A percentile compares a stretch with the other conserved stretches of the same genome.
Evolutionary conservation across 306 rosid species (phyloP).

Genomic region (Castanospermum australe): DNA sequence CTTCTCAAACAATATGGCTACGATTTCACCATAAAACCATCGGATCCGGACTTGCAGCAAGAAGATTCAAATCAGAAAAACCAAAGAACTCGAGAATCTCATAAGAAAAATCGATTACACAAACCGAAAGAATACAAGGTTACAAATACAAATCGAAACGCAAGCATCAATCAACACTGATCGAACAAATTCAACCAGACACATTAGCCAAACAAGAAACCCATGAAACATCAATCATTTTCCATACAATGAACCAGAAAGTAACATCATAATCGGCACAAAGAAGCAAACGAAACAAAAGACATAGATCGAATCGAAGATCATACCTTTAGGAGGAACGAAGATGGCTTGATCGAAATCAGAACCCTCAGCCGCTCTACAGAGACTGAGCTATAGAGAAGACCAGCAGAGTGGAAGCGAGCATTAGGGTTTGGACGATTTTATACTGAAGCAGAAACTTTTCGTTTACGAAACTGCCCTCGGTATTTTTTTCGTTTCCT

Average conservation of each 20-base stretch:
- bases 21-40: not conserved
- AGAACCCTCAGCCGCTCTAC: conserved; percentile 15
- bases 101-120: not conserved
- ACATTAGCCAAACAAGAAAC: not conserved
- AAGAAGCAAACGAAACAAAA: not conserved
- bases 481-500: not conserved
- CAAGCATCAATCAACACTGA: not conserved
- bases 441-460: not conserved
- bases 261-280: not conserved
- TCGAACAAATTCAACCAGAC: not conserved
- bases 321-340: not conserved
- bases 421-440: conserved; percentile 2
- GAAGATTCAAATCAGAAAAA: not conserved
- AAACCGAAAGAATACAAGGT: not conserved
- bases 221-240: not conserved
- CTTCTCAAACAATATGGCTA: not conserved
- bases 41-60: not conserved
- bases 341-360: not conserved
- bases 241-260: not conserved
- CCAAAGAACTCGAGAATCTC: not conserved
- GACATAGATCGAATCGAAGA: not conserved
- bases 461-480: not conserved
- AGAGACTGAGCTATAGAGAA: not conserved
- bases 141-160: not conserved
- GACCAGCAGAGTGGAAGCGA: not conserved